Evolutionary conservation across 352 stramenopile genomes (phyloP).

Genomic region (Globisporangium canariense): DNA sequence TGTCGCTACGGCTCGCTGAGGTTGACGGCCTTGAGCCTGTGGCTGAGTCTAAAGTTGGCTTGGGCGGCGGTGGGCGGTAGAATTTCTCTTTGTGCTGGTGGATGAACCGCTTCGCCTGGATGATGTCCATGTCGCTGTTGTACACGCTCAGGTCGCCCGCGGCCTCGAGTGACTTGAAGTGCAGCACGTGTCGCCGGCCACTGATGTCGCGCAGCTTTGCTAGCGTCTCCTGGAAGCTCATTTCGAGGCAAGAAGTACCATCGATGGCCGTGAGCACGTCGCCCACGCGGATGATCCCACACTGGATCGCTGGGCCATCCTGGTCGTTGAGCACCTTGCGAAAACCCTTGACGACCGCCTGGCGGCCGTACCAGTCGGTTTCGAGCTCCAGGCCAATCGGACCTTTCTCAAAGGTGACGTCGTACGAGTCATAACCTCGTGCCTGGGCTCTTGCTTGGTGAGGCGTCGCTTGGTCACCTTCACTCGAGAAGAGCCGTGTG

Average conservation of each 20-base stretch:
- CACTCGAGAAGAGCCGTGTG: constrained; percentile 9
- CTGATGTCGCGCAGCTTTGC: constrained; percentile 40
- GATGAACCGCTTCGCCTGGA: constrained; percentile 70
- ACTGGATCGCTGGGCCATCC: constrained; percentile 52
- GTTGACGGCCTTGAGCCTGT: constrained; percentile 1
- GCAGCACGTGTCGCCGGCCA: constrained; percentile 44
- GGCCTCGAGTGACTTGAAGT: constrained; percentile 72
- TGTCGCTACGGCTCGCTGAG: constrained; percentile 8
- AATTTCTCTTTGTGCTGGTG: constrained; percentile 77
- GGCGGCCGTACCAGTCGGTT: constrained; percentile 71
- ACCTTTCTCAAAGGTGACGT: constrained; percentile 58
- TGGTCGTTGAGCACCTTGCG: constrained; percentile 37
- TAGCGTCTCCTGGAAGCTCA: constrained; percentile 60
- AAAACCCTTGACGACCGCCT: constrained; percentile 74
- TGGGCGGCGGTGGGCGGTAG: constrained; percentile 35
- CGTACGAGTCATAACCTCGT: constrained; percentile 66
- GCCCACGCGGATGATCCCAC: constrained; percentile 56
- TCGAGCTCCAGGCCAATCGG: constrained; percentile 67
- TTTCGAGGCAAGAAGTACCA: constrained; percentile 61
- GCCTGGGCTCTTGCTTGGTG: constrained; percentile 6
- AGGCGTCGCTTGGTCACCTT: constrained; percentile 9
- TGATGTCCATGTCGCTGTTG: constrained; percentile 54
- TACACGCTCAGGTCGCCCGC: constrained; percentile 67
- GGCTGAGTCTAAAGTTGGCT: not conserved
- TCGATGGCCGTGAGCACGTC: constrained; percentile 79